phyloP scores from a whole-genome alignment of 1,284 basidiomycete genomes.

The Cryptococcus floricola region DNA sequence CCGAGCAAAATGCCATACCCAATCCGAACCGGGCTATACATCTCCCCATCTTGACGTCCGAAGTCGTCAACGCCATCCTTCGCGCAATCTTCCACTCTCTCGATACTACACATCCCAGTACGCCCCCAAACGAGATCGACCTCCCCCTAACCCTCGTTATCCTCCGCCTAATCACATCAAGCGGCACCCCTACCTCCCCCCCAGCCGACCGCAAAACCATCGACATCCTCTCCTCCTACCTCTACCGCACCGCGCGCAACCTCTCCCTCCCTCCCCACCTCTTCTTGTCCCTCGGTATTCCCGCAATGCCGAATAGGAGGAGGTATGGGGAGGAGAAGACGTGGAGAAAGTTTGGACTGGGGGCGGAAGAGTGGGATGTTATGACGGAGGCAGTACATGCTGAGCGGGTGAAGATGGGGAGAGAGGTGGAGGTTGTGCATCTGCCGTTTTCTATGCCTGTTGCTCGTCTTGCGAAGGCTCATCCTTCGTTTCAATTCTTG shows the following conservation, averaged over 20 bases:
- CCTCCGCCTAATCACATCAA: neutral
- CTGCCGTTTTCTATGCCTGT: conserved; percentile 12
- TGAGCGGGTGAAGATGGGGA: neutral
- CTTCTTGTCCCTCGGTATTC: neutral
- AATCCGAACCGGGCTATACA: neutral
- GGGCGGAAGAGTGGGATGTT: conserved; percentile 8
- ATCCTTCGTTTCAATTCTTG: neutral
- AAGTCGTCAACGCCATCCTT: conserved; percentile 8
- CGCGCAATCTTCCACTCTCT: conserved; percentile 3
- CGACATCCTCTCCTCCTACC: neutral
- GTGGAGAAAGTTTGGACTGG: conserved; percentile 7
- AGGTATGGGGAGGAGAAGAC: neutral
- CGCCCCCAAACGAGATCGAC: neutral
- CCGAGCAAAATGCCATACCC: neutral
- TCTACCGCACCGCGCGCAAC: neutral
- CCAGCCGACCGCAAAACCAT: neutral
- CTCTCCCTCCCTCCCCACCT: neutral
- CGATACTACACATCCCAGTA: neutral
- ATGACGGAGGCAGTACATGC: conserved; percentile 3
- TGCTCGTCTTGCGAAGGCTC: neutral
- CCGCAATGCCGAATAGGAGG: neutral
- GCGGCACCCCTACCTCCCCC: neutral
- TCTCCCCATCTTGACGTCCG: neutral
- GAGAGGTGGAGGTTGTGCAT: conserved; percentile 5
- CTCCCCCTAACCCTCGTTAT: conserved; percentile 3